Evolutionary conservation across 176 grass and related monocot genomes (phyloP).

Genomic region (Raddia guianensis): DNA sequence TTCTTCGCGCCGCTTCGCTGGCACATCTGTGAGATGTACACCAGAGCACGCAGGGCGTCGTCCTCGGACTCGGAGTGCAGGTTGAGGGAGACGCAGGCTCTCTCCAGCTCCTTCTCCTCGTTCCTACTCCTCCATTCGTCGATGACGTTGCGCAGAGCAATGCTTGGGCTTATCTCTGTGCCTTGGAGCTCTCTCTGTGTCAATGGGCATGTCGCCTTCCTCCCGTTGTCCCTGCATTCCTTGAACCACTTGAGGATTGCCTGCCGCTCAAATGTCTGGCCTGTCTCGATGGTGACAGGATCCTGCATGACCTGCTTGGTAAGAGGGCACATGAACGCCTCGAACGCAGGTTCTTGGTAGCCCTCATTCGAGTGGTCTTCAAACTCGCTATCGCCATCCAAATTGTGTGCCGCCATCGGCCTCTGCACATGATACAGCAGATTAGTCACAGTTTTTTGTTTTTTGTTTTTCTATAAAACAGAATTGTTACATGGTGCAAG

Average conservation of each 20-base stretch:
- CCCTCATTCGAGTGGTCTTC: constrained; percentile 51
- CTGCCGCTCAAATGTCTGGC: constrained; percentile 85
- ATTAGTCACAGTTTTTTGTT: neutral
- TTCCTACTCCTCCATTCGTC: constrained; percentile 79
- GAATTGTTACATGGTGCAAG: neutral
- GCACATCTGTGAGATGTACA: constrained; percentile 49
- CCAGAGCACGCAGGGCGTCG: constrained; percentile 40
- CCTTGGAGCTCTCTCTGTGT: constrained; percentile 62
- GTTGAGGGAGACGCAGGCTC: constrained; percentile 35
- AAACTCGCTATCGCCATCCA: constrained; percentile 31
- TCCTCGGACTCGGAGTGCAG: constrained; percentile 1
- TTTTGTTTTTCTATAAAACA: no score
- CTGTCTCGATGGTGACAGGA: constrained; percentile 77
- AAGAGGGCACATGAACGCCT: constrained; percentile 85
- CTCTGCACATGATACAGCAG: neutral
- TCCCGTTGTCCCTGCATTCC: constrained; percentile 74
- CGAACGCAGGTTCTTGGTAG: constrained; percentile 63
- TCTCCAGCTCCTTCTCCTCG: constrained; percentile 70
- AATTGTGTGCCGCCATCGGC: constrained; percentile 15
- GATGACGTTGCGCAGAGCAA: constrained; percentile 77
- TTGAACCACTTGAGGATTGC: constrained; percentile 92
- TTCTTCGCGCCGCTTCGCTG: constrained; percentile 41
- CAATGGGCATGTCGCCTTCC: constrained; percentile 68
- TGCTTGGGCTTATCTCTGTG: constrained; percentile 60
- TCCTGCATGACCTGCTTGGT: constrained; percentile 78